Evolutionary conservation across 352 stramenopile species (phyloP), one percentile per base, ranked within the genome.

Genomic region (Pythium grandisporangium): DNA sequence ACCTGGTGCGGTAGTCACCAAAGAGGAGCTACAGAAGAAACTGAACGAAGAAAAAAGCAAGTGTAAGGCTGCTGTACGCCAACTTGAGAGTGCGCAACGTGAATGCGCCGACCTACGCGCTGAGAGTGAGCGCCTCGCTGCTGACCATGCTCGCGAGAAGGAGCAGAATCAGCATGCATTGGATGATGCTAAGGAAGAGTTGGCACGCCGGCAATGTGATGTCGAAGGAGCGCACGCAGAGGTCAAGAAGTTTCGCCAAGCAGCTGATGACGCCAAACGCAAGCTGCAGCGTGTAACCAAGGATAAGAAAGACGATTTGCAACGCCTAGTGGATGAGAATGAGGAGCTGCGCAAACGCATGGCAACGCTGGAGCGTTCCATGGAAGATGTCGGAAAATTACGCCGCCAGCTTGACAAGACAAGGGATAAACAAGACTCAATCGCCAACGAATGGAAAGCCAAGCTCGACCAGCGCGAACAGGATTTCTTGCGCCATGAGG

Each of bases 301-400:
- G 29, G 70, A 81, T 16, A 81, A 84, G 51, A 65, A 61, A 23
- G 65, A 77, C 36, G 67, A 79, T 25, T 24, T 72, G 6, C 56
- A 66, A 41, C 49, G 58, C 34, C 55, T 66, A n/a, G 36, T 79
- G 19, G 66, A 64, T 42, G 70, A 80, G 41, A 79, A 79, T 44
- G 59, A 57, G 17, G 52, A 64, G 20, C 48, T 73, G 12, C 32
- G 40, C 10, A 54, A 53, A n/a, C 53, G 53, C 13, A 58, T 42
- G 5, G 52, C 65, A 22, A 50, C 38, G n/a, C 37, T 63, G 17
- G 53, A 76, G 35, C 45, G 57, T 0, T 62, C 78, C 44, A 47
- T 63, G 19, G 66, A 67, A 8, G 62, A 76, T 2, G 58, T 76
- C n/a, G 52, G 55, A 22, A 67, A 78, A 37, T 51, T 83, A 16